A percentile compares a stretch with the other conserved stretches of the same genome.
phyloP scores from a whole-genome alignment of 176 grass and related monocot genomes.

The Pontederia paniculata region DNA sequence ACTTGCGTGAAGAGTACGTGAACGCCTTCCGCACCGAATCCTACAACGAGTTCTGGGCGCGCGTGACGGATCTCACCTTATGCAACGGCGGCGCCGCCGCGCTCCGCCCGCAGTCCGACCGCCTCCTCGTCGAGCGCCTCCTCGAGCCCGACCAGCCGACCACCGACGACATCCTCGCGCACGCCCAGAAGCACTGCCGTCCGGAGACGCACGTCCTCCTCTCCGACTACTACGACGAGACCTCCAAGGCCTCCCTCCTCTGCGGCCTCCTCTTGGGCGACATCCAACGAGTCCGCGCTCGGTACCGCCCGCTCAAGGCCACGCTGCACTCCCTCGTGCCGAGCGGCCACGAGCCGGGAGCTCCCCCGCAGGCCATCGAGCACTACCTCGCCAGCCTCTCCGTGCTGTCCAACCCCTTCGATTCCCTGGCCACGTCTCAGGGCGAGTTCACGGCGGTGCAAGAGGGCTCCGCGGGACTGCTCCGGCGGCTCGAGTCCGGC shows the following conservation, averaged over 20 bases:
- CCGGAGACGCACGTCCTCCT: constrained; percentile 34
- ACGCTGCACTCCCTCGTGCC: constrained; percentile 41
- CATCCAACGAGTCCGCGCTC: constrained; percentile 63
- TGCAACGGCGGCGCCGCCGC: constrained; percentile 46
- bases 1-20: constrained; percentile 77
- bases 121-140: constrained; percentile 65
- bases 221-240: constrained; percentile 62
- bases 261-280: constrained; percentile 67
- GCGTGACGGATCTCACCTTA: constrained; percentile 70
- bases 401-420: constrained; percentile 36
- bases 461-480: constrained; percentile 36
- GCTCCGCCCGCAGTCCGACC: constrained; percentile 47
- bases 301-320: constrained; percentile 66
- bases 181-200: constrained; percentile 15
- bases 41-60: constrained; percentile 90
- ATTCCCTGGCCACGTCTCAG: constrained; percentile 41
- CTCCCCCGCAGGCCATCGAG: constrained; percentile 17
- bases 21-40: constrained; percentile 91
- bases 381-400: constrained; percentile 36
- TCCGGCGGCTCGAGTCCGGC: constrained; percentile 46
- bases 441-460: constrained; percentile 37
- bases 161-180: constrained; percentile 29
- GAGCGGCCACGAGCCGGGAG: constrained; percentile 5
- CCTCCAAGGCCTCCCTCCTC: constrained; percentile 52
- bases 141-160: constrained; percentile 77